Conservation (phyloP, 1,284 basidiomycete species). For the Fomitopsis schrenkii region DNA sequence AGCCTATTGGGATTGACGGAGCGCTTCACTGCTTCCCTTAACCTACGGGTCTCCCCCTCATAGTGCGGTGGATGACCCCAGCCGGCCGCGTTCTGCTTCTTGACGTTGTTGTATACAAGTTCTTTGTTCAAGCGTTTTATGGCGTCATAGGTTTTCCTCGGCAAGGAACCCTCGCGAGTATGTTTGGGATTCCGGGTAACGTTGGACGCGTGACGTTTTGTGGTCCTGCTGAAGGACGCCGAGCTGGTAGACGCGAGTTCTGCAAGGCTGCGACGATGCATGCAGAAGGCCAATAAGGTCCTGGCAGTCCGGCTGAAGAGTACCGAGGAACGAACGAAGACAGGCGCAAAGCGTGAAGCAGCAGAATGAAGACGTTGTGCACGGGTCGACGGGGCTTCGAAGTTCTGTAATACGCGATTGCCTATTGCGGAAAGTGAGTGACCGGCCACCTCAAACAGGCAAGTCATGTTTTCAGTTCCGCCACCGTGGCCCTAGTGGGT, state of each 20-base stretch:
- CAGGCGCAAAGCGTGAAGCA: no score
- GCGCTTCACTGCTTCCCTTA: background rate
- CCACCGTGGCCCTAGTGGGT: no score
- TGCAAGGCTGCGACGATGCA: constrained; percentile 9
- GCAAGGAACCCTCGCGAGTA: background rate
- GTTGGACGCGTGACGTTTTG: constrained; percentile 6
- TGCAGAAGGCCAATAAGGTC: background rate
- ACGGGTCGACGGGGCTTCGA: no score
- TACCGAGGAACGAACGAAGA: no score
- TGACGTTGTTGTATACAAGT: background rate
- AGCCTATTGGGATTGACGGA: background rate
- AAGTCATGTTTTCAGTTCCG: no score
- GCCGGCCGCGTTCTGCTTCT: background rate
- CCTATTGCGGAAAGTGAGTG: no score
- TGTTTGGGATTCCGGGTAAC: background rate
- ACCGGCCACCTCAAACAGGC: no score
- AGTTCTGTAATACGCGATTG: no score
- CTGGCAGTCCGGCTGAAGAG: no score
- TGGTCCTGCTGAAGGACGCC: background rate
- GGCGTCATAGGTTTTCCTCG: background rate
- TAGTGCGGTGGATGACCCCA: background rate
- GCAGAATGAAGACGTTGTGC: no score
- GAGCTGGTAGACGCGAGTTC: constrained; percentile 6
- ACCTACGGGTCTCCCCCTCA: constrained; percentile 3
- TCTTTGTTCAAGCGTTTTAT: background rate